A percentile compares a stretch with the other conserved stretches of the same genome.
Evolutionary conservation across 352 stramenopile genomes (phyloP).

Genomic region (Phytophthora fragariae): DNA sequence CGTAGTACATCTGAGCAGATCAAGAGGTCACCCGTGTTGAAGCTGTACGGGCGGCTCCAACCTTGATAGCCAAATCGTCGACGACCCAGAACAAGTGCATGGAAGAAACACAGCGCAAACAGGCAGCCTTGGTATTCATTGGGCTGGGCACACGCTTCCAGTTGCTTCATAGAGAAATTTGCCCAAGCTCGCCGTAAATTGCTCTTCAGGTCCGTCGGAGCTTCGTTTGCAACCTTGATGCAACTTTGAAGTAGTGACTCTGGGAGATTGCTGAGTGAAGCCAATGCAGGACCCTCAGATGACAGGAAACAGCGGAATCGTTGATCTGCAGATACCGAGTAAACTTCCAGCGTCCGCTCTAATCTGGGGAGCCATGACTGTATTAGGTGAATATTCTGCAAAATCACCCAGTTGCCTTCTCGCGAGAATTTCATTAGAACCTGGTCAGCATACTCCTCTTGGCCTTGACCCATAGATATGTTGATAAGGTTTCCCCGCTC

Average conservation of each 20-base stretch:
- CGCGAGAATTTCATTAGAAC: conserved; percentile 74
- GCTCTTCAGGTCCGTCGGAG: conserved; percentile 82
- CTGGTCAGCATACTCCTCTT: conserved; percentile 78
- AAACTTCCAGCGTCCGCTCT: conserved; percentile 81
- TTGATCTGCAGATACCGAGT: conserved; percentile 83
- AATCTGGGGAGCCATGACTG: conserved; percentile 89
- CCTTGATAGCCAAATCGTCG: conserved; percentile 92
- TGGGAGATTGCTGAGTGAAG: conserved; percentile 90
- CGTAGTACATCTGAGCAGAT: conserved; percentile 90
- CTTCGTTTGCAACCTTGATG: conserved; percentile 90
- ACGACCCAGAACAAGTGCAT: conserved; percentile 92
- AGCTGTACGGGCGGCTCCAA: conserved; percentile 94
- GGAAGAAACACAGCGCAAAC: conserved; percentile 96
- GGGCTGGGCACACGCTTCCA: conserved; percentile 71
- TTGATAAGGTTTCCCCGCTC: conserved; percentile 80
- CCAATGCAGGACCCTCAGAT: conserved; percentile 87
- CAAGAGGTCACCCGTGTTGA: conserved; percentile 95
- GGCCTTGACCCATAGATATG: conserved; percentile 92
- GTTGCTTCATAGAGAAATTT: conserved; percentile 81
- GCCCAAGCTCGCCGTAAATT: conserved; percentile 85
- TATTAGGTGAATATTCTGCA: conserved; percentile 95
- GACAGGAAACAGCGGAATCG: conserved; percentile 96
- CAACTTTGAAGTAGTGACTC: conserved; percentile 86
- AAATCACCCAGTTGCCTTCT: conserved; percentile 89
- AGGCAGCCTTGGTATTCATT: conserved; percentile 93